These are phyloP conservation scores for Epichloe sp. DNA, from an alignment of 2,329 filamentous ascomycete genomes.

Conservation along the genomic window DNA sequence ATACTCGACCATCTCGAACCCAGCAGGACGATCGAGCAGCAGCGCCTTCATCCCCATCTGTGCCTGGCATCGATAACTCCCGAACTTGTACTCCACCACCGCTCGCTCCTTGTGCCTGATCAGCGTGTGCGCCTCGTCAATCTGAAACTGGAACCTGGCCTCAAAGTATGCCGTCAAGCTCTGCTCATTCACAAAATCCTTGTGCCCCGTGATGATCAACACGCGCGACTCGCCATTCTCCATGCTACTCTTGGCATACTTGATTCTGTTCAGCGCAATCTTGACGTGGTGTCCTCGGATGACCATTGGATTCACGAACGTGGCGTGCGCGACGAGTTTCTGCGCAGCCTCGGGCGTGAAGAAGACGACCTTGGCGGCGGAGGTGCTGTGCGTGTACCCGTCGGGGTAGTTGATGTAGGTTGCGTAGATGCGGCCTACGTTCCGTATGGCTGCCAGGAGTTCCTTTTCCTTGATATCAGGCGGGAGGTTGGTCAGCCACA, in stretches of 20 bases:
- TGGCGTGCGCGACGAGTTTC: conserved; percentile 12
- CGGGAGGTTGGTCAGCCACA: conserved; percentile 41
- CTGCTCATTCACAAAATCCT: conserved; percentile 28
- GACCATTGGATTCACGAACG: conserved; percentile 18
- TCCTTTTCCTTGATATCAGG: conserved; percentile 26
- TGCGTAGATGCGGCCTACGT: conserved; percentile 37
- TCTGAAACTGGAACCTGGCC: conserved; percentile 30
- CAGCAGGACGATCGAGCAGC: conserved; percentile 20
- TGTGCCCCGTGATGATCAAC: conserved; percentile 34
- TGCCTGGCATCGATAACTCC: conserved; percentile 41
- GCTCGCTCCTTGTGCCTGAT: conserved; percentile 13
- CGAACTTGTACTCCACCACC: conserved; percentile 38
- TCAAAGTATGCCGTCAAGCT: conserved; percentile 28
- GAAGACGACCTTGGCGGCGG: conserved; percentile 38
- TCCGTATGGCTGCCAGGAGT: conserved; percentile 30
- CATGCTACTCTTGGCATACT: conserved; percentile 19
- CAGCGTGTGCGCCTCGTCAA: conserved; percentile 28
- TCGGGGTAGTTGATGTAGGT: conserved; percentile 37
- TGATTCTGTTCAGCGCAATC: conserved; percentile 36
- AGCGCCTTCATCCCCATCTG: conserved; percentile 32
- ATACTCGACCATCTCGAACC: conserved; percentile 25
- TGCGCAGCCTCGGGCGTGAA: conserved; percentile 29
- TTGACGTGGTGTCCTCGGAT: conserved; percentile 24
- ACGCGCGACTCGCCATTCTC: conserved; percentile 29
- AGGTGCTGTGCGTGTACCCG: conserved; percentile 19